Base-by-base conservation (phyloP, 306 rosid genomes). In the Phaseolus lunatus region DNA sequence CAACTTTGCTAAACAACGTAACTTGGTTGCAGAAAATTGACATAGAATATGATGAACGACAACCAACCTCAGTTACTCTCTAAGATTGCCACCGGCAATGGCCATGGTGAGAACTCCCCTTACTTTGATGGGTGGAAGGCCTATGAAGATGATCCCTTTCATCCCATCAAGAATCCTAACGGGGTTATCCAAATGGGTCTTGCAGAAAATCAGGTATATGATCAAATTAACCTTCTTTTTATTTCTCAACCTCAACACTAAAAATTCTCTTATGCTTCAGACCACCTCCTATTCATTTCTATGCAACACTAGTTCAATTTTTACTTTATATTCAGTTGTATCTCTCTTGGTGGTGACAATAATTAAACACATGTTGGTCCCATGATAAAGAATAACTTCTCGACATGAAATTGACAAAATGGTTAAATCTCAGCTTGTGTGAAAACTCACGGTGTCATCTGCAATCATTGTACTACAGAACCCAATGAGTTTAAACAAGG, bases 151-250 rank as follows among this genome's bases (percentile, higher is more conserved):
- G 80, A 93, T 23, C 98, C 97, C 2, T 93, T 86, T 83, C 92
- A 93, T 33, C 76, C 82, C 45, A 85, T 66, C n/a, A 20, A 81
- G 5, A 93, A 93, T 48, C 86, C 85, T 59, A 9, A 80, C 23
- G 98, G 98, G 2, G 97, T 93, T 58, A 91, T 93, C 73, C 98
- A 93, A 72, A 93, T 93, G 98, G 98, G 96, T 33, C 88, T 93
- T 4, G 98, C 96, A 48, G 98, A 93, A 83, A 93, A 93, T 82
- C 87, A 86, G 88, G 98, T 92, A 85, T 6, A 71, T 13, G 0
- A 8, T 58, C 14, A 18, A 23, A 43, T 6, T 12, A 41, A 54
- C 14, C 29, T 20, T 53, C 27, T 53, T 20, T 53, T 7, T n/a
- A n/a, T n/a, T n/a, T n/a, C n/a, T n/a, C n/a, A n/a, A n/a, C n/a